Percentiles rank a stretch among this genome's conserved stretches.
Evolutionary conservation across 768 basidiomycete species (phyloP).

Genomic region (Mycena olivaceomarginata): DNA sequence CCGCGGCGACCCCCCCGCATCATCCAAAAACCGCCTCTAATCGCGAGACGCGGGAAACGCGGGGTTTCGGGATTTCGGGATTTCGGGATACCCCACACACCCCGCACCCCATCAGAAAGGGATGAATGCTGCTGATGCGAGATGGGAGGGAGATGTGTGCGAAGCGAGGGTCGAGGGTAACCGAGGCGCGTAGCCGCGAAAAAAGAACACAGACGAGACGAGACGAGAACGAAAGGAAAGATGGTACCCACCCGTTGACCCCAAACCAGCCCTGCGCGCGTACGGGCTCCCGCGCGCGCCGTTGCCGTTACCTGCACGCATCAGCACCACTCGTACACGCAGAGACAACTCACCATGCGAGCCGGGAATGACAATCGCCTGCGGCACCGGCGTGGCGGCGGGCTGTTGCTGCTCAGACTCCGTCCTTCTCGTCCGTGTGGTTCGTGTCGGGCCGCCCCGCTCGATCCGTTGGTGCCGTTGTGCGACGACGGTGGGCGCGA

Average conservation of each 20-base stretch:
- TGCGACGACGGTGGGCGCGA: constrained; percentile 37
- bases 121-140: too few relatives aligned
- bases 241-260: constrained; percentile 35
- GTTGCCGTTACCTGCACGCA: background rate
- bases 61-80: too few relatives aligned
- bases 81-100: too few relatives aligned
- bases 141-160: too few relatives aligned
- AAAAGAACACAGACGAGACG: background rate
- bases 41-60: too few relatives aligned
- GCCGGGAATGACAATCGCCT: constrained; percentile 82
- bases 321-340: too few relatives aligned
- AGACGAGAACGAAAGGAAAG: background rate
- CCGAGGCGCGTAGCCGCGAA: too few relatives aligned
- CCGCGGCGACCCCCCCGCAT: too few relatives aligned
- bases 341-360: background rate
- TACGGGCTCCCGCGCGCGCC: constrained; percentile 31
- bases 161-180: too few relatives aligned
- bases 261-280: constrained; percentile 26
- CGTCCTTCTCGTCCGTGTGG: constrained; percentile 75
- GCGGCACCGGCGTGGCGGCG: constrained; percentile 71
- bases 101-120: too few relatives aligned
- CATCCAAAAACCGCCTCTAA: too few relatives aligned
- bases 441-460: constrained; percentile 64
- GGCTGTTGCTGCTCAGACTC: constrained; percentile 75
- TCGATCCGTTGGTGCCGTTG: background rate